These are phyloP conservation scores for Schwanniomyces occidentalis DNA, from an alignment of 805 yeast species.

Conservation along the genomic window DNA sequence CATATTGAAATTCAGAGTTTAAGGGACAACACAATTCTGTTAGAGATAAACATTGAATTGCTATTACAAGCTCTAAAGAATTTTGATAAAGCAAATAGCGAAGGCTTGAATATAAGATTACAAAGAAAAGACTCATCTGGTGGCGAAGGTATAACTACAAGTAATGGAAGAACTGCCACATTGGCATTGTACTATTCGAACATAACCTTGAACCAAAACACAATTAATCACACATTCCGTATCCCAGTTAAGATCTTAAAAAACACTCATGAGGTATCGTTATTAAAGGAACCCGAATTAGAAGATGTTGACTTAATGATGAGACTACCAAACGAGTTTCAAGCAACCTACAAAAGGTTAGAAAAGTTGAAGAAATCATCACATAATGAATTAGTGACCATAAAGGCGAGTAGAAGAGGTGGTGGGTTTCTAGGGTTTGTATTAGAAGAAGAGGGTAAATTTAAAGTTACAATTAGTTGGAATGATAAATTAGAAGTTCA, in stretches of 20 bases:
- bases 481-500: conserved; percentile 52
- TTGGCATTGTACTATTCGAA: conserved; percentile 58
- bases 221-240: conserved; percentile 63
- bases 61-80: conserved; percentile 57
- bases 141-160: conserved; percentile 18
- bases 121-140: conserved; percentile 43
- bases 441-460: conserved; percentile 54
- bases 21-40: conserved; percentile 52
- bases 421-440: conserved; percentile 54
- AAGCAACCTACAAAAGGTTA: conserved; percentile 55
- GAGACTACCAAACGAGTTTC: conserved; percentile 50
- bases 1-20: conserved; percentile 52
- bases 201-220: conserved; percentile 37
- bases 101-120: conserved; percentile 51
- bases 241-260: conserved; percentile 70
- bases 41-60: conserved; percentile 65
- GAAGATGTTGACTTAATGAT: conserved; percentile 56
- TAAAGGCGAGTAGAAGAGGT: conserved; percentile 46
- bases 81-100: conserved; percentile 53
- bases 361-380: conserved; percentile 60
- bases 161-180: conserved; percentile 46
- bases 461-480: conserved; percentile 59
- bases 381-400: conserved; percentile 43
- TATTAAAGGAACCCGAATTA: conserved; percentile 62
- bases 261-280: conserved; percentile 50